phyloP scores from a whole-genome alignment of 768 basidiomycete genomes.

The Amanita polypyramis region DNA sequence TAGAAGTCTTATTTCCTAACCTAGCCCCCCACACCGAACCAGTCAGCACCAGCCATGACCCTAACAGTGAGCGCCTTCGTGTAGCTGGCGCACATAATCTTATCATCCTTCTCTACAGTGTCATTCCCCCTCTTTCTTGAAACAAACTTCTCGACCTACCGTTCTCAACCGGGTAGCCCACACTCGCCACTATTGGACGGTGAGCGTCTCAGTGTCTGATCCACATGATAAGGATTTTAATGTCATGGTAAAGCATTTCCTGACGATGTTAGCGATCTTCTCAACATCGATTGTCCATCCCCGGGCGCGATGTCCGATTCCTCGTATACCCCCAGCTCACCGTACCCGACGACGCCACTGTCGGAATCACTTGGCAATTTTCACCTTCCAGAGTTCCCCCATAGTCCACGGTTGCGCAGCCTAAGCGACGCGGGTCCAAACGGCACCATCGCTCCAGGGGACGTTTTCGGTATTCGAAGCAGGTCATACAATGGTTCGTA shows the following conservation, averaged over 20 bases:
- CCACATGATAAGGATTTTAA: not conserved
- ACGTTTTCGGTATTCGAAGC: not conserved
- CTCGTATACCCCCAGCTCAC: not conserved
- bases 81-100: not conserved
- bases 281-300: slow-evolving; percentile 2
- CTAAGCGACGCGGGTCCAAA: not conserved
- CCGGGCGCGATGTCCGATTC: slow-evolving; percentile 5
- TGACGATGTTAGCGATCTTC: not conserved
- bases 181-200: slow-evolving; percentile 1
- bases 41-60: not conserved
- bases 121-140: not conserved
- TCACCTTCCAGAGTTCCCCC: not conserved
- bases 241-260: not conserved
- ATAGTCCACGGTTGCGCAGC: not conserved
- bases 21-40: not conserved
- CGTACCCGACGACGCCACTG: slow-evolving; percentile 4
- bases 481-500: slow-evolving; percentile 5
- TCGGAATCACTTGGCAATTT: not conserved
- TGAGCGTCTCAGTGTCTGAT: not conserved
- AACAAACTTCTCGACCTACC: not conserved
- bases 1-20: not conserved
- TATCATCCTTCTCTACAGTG: not conserved
- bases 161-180: slow-evolving; percentile 2
- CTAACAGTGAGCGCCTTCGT: not conserved
- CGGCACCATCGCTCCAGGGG: not conserved